Evolutionary conservation across 106 monocot species (phyloP), one percentile per base, ranked within the genome.

Genomic region (Acorus calamus): DNA sequence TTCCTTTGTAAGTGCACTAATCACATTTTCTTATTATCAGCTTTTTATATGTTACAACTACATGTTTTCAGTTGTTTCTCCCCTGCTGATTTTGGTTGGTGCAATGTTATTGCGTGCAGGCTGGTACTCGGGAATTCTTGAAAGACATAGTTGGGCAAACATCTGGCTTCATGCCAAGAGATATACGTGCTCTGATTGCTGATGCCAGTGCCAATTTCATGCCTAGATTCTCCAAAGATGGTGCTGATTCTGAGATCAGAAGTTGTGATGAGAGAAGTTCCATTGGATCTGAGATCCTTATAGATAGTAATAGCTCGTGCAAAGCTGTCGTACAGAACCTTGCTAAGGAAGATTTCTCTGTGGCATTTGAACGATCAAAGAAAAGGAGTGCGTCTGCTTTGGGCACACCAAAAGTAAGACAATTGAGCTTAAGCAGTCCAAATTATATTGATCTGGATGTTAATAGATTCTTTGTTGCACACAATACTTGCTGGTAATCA

Each of bases 141-240:
- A 98, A 88, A 65, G 83, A 88, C 44, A 55, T 88, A 3, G 53
- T 76, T 81, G 85, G 73, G 41, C 91, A 88, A 64, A 88, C 88
- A 44, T 88, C 98, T 2, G 98, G 98, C 46, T 98, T 98, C 69
- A 83, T 85, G 82, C 85, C 92, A 11, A 77, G 92, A 49, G 98
- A 92, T 61, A 73, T 92, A 73, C 63, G 52, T 52, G 82, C 88
- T 61, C 73, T 98, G 67, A 65, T 92, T 61, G 98, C 98, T 55
- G 98, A 98, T 88, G 83, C 87, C 55, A 71, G 85, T 52, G 72
- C 81, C 46, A 70, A 8, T 69, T 85, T 81, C 71, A 43, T 85
- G 65, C 66, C 74, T 64, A 79, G 78, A 75, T 48, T 75, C 45
- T 56, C 71, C 28, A 60, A 42, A 58, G 62, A 61, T 12, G 53